Base-by-base conservation (phyloP, 2,329 filamentous ascomycete genomes). In the Cercospora janseana region DNA sequence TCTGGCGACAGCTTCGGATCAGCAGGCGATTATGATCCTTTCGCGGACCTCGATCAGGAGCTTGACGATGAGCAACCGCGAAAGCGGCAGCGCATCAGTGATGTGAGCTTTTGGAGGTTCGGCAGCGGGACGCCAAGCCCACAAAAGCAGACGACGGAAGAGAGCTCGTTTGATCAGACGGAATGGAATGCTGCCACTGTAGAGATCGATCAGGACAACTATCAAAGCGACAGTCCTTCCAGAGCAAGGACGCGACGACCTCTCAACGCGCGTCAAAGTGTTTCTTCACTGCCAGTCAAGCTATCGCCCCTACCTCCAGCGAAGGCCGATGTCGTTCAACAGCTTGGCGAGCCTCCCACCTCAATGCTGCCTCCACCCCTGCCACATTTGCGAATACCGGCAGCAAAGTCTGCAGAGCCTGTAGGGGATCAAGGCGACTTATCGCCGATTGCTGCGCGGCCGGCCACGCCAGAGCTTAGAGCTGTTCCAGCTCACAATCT, bases 21-120 rank as follows among this genome's bases (percentile, higher is more conserved):
- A 56, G 77, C 77, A 4, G 77, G 18, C 37, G 31, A 76, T 1
- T 78, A 82, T 55, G 83, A 90, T 60, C 79, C 83, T 3, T 85
- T 92, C 44, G 66, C 65, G 10, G 83, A 88, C 52, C 41, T 54
- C 2, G 86, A 87, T 20, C 82, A 87, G 66, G 80, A 79, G 1
- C 77, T 76, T 32, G 72, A 79, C 18, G 77, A 72, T 27, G 80
- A 79, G 4, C 45, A 52, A 61, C 81, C 80, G 21, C 83, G 81
- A 54, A 94, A 91, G 69, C 79, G 81, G 47, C 80, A 80, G 44
- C 83, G 85, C 50, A 91, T 88, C 63, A 82, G 83, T 35, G 75
- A 81, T 44, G 84, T 82, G 61, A 79, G 75, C 23, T 75, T 80
- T 21, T 96, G 92, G 92, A 83, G 79, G 55, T 86, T 91, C 61